These are phyloP conservation scores for Colletotrichum coccodes DNA, from an alignment of 2,329 filamentous ascomycete genomes.

Conservation along the genomic window DNA sequence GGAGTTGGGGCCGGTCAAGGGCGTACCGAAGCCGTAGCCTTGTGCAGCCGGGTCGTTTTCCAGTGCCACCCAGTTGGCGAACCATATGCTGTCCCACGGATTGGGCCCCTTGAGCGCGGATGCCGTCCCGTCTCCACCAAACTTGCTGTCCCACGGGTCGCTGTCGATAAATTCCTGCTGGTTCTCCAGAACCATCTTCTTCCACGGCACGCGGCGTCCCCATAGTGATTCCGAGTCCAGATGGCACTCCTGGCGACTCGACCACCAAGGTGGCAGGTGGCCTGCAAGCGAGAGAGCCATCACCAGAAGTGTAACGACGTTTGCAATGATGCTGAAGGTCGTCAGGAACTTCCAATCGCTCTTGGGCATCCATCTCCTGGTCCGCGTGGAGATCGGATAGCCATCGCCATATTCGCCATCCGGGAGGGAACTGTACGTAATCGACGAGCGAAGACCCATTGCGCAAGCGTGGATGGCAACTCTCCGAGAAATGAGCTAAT, in stretches of 20 bases:
- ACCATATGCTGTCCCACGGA: not conserved
- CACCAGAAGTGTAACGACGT: not conserved
- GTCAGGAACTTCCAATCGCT: not conserved
- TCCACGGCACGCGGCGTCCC: not conserved
- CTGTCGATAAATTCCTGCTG: slow-evolving; percentile 1
- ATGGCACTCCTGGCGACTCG: not conserved
- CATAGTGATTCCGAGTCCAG: not conserved
- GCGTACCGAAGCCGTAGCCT: not conserved
- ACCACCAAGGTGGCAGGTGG: no score
- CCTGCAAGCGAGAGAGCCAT: not conserved
- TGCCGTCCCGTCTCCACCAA: not conserved
- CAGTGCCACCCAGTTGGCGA: not conserved
- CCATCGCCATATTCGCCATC: not conserved
- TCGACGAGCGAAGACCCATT: not conserved
- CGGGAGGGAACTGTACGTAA: not conserved
- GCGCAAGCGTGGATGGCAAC: no score
- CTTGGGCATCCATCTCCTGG: not conserved
- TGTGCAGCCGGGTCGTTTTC: not conserved
- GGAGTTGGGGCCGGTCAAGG: not conserved
- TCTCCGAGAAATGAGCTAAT: no score
- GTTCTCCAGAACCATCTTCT: not conserved
- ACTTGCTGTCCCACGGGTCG: slow-evolving; percentile 2
- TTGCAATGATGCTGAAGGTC: not conserved
- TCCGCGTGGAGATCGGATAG: not conserved
- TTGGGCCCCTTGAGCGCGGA: not conserved